Evolutionary conservation across 139 green algal genomes (phyloP).

Genomic region (Zygnema circumcarinatum): DNA sequence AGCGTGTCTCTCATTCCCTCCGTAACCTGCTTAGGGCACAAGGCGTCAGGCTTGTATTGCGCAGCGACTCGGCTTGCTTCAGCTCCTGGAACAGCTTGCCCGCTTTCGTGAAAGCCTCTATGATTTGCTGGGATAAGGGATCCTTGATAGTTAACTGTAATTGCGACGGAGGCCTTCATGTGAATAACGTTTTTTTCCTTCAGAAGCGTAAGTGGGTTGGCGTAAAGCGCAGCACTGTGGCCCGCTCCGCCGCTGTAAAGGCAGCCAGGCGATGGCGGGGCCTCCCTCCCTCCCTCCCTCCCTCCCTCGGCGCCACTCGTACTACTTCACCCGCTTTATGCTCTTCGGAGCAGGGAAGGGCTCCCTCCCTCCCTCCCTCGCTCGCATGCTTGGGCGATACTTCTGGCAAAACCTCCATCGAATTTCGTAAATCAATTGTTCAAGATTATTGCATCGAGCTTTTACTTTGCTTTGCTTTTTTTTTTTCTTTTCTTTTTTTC

Average conservation of each 20-base stretch:
- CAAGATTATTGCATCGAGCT: not conserved
- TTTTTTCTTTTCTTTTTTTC: not conserved
- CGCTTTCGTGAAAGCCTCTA: not conserved
- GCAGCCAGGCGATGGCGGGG: no score
- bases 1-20: no score
- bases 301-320: not conserved
- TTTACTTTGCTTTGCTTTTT: not conserved
- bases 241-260: not conserved
- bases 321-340: no score
- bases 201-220: not conserved
- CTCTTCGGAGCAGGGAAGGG: no score
- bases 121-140: not conserved
- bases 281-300: not conserved
- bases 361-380: not conserved
- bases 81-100: no score
- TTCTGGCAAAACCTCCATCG: not conserved
- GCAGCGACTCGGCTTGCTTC: no score
- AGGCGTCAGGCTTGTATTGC: no score
- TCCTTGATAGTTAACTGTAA: no score
- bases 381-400: not conserved
- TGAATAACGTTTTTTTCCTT: not conserved
- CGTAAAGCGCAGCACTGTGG: not conserved
- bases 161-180: not conserved
- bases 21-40: no score
- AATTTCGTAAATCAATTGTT: not conserved